Evolutionary conservation across 1,284 basidiomycete species (phyloP), one percentile per base, ranked within the genome.

Genomic region (Marasmius sp.): DNA sequence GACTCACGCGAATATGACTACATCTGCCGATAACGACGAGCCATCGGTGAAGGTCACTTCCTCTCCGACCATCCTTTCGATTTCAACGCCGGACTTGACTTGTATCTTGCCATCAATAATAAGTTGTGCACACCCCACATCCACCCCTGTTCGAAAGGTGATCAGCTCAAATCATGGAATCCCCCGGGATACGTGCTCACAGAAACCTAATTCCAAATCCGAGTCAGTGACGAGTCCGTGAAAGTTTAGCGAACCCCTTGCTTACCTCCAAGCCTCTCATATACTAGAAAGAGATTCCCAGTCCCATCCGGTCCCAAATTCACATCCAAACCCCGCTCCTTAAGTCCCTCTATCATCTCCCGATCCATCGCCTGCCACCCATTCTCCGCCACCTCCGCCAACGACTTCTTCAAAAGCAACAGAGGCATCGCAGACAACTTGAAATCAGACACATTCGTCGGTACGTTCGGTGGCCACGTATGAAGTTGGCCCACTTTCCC

Each of bases 381-480:
- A 36, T 69, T 61, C 62, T 74, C 74, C 4, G 67, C 49, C 18
- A 49, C 65, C 9, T 68, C 70, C 57, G 69, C 74, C 61, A 75
- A 63, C 57, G 79, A 68, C 59, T 75, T 68, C 64, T 71, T 76
- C 57, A 75, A 62, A 11, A 82, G 66, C 1, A 70, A 68, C 33
- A 81, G 61, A 2, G 84, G 84, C 27, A 74, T 71, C 10, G 78
- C 72, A 20, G 72, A 70, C 48, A 75, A 72, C 62, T 75, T 75
- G 58, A 86, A 74, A 70, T 87, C 84, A 36, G 79, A 75, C 6
- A 80, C 70, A 6, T 80, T 77, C 1, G 73, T 65, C 1, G 81
- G 78, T 3, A 77, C 73, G 18, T 73, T 76, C 59, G 79, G 75
- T 27, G 78, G 77, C 72, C 76, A 85, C 3, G 67, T 60, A 6